phyloP scores from a whole-genome alignment of 2,329 filamentous ascomycete genomes.

The Colletotrichum tabaci region DNA sequence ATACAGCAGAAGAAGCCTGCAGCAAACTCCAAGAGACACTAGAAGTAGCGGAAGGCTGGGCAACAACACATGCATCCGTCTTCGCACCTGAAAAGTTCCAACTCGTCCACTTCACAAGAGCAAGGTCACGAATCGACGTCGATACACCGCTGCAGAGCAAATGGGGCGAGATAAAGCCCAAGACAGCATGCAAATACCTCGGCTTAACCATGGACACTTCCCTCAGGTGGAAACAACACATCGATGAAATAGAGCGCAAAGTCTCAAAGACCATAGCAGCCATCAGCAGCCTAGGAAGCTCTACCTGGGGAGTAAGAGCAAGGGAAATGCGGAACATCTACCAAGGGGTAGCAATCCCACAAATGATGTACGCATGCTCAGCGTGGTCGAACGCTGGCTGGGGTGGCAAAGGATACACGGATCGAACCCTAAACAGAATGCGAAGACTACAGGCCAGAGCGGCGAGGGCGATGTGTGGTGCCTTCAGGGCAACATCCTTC shows the following conservation, averaged over 20 bases:
- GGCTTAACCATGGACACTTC: constrained; percentile 45
- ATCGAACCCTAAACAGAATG: background rate
- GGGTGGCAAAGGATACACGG: constrained; percentile 4
- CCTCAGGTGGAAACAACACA: constrained; percentile 46
- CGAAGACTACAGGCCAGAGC: constrained; percentile 2
- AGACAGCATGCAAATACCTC: constrained; percentile 43
- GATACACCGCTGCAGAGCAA: constrained; percentile 40
- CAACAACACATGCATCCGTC: no score
- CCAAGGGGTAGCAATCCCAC: constrained; percentile 45
- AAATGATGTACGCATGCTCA: constrained; percentile 49
- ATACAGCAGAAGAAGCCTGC: constrained; percentile 39
- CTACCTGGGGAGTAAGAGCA: constrained; percentile 45
- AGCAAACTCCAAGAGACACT: constrained; percentile 41
- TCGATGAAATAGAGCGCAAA: constrained; percentile 43
- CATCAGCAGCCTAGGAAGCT: constrained; percentile 46
- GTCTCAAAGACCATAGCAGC: constrained; percentile 45
- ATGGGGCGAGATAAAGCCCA: constrained; percentile 22
- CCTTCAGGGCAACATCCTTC: constrained; percentile 2
- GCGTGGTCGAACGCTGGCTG: constrained; percentile 45
- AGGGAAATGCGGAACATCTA: constrained; percentile 48
- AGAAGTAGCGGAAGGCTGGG: no score
- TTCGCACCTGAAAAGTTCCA: constrained; percentile 47
- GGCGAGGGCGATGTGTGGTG: constrained; percentile 4
- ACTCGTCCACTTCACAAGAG: constrained; percentile 45
- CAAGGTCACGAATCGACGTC: constrained; percentile 37